These are phyloP conservation scores for Pythium insidiosum DNA, from an alignment of 352 stramenopile genomes.

Conservation along the genomic window DNA sequence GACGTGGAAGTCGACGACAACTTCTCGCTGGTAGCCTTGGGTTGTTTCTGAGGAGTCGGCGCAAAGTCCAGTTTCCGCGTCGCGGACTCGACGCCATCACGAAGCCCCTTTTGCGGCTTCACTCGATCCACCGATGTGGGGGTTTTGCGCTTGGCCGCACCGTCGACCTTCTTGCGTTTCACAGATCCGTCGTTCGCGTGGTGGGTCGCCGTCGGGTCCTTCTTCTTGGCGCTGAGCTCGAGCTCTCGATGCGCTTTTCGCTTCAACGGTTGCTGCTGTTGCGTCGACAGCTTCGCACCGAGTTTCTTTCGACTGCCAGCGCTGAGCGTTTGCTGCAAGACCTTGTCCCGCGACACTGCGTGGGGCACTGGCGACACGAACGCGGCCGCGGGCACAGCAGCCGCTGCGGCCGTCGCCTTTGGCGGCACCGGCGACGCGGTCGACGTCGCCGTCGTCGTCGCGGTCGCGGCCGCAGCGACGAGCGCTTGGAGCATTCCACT, in stretches of 20 bases:
- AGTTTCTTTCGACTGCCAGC: conserved; percentile 13
- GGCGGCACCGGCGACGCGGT: no score
- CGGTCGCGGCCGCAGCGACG: background rate
- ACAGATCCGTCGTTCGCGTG: no score
- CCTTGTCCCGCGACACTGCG: conserved; percentile 1
- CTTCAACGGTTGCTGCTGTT: no score
- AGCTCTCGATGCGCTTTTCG: no score
- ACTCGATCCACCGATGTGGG: conserved; percentile 1
- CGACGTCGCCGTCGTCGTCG: conserved; percentile 1
- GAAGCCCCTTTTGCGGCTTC: conserved; percentile 11
- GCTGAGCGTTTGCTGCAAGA: conserved; percentile 19
- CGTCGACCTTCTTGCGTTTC: conserved; percentile 12
- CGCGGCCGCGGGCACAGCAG: no score
- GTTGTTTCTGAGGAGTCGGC: conserved; percentile 7
- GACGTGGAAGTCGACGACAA: conserved; percentile 6
- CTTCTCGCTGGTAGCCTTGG: conserved; percentile 3
- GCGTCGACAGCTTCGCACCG: no score
- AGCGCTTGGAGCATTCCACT: no score
- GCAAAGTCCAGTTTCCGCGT: conserved; percentile 13
- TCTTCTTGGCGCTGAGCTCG: no score
- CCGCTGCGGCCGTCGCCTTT: no score
- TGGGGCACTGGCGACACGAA: conserved; percentile 12
- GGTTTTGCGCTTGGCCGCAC: background rate
- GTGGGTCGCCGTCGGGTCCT: conserved; percentile 1
- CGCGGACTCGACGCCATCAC: conserved; percentile 3